Conservation (phyloP, 805 yeast genomes). For the Candida andamanensis region DNA sequence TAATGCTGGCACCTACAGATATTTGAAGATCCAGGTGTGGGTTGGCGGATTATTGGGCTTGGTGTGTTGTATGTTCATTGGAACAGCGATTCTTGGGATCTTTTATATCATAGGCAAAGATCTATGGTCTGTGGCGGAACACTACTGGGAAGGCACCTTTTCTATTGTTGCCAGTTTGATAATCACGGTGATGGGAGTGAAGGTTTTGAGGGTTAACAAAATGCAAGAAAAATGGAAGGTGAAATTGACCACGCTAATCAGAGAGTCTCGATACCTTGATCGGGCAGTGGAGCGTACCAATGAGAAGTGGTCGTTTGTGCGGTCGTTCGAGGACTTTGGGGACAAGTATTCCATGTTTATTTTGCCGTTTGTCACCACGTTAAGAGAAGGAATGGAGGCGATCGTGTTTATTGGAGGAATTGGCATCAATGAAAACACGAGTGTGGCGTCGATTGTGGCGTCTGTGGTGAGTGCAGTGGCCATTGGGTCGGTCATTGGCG, state of each 20-base stretch:
- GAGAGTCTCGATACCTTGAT: conserved; percentile 18
- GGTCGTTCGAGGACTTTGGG: conserved; percentile 6
- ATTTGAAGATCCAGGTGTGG: conserved; percentile 39
- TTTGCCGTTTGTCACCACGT: conserved; percentile 78
- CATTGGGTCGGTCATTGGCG: conserved; percentile 61
- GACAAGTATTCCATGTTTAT: conserved; percentile 34
- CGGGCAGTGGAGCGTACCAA: conserved; percentile 10
- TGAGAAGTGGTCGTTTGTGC: not conserved
- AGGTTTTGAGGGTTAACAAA: conserved; percentile 38
- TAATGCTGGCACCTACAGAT: conserved; percentile 10
- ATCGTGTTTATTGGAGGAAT: conserved; percentile 90
- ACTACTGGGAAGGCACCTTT: conserved; percentile 45
- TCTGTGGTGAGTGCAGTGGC: conserved; percentile 49
- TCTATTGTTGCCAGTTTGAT: conserved; percentile 41
- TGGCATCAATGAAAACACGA: conserved; percentile 31
- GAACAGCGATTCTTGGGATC: conserved; percentile 32
- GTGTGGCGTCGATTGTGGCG: conserved; percentile 54
- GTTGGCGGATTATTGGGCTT: conserved; percentile 39
- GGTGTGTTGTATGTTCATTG: conserved; percentile 34
- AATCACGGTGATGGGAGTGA: conserved; percentile 43
- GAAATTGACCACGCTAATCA: conserved; percentile 28
- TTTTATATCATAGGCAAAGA: conserved; percentile 41
- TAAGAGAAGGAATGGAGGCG: conserved; percentile 89
- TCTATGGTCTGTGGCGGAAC: conserved; percentile 42
- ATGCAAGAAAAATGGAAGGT: conserved; percentile 42